These are phyloP conservation scores for Termitomyces heimii DNA, from an alignment of 768 basidiomycete species.

Conservation along the genomic window DNA sequence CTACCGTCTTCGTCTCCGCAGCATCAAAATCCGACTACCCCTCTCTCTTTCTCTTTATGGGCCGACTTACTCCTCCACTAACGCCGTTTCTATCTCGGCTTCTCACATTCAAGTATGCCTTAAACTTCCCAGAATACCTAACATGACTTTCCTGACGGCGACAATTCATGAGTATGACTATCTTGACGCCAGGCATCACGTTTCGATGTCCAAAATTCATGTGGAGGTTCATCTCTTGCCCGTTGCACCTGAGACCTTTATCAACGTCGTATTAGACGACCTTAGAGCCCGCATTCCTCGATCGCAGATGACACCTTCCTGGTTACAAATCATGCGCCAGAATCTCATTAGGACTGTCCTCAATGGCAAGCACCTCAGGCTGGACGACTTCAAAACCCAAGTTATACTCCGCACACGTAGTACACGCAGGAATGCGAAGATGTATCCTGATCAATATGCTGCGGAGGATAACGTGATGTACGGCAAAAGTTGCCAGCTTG, in stretches of 20 bases:
- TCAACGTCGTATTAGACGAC: constrained; percentile 28
- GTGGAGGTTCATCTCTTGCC: constrained; percentile 33
- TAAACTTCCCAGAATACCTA: constrained; percentile 20
- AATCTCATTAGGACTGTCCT: constrained; percentile 33
- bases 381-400: constrained; percentile 30
- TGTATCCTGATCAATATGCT: not conserved
- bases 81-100: constrained; percentile 9
- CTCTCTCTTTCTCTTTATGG: constrained; percentile 9
- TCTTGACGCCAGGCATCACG: constrained; percentile 19
- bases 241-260: constrained; percentile 26
- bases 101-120: constrained; percentile 16
- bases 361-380: constrained; percentile 31
- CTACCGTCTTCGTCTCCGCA: constrained; percentile 1
- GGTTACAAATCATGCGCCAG: constrained; percentile 27
- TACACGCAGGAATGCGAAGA: not conserved
- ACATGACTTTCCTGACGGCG: constrained; percentile 27
- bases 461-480: not conserved
- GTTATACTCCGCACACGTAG: constrained; percentile 20
- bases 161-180: constrained; percentile 23
- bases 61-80: constrained; percentile 6
- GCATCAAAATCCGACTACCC: not conserved
- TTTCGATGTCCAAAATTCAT: constrained; percentile 14
- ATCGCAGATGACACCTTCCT: constrained; percentile 30
- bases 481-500: not conserved
- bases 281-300: constrained; percentile 27